Evolutionary conservation across 1,284 basidiomycete species (phyloP), one percentile per base, ranked within the genome.

Genomic region (Tilletia caries): DNA sequence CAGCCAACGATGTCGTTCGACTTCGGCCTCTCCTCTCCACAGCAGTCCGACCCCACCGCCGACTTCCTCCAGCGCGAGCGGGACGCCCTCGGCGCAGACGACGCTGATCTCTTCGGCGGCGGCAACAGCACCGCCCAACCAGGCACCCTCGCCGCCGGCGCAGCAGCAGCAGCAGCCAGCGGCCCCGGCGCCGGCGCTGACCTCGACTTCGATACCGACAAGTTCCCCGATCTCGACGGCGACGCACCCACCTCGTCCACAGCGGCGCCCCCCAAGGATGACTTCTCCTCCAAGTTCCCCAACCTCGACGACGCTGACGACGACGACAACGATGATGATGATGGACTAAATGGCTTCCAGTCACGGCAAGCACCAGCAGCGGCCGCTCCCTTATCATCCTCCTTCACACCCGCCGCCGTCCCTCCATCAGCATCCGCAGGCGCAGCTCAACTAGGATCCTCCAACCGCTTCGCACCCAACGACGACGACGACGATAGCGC

Each of bases 201-300:
- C 70, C 75, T 83, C 67, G 75, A 81, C 70, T 68, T 70, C 27
- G 88, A 89, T 74, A 86, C 87, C 77, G 89, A 91, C 77, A 87
- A 87, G 29, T 86, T 85, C 71, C 83, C 85, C 50, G 85, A 86
- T 27, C 85, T 86, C 25, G 72, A 79, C 76, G 74, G 84, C 79
- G 79, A 78, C 89, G 82, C 90, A 93, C 43, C 95, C 92, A 23
- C 58, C 70, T 48, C 64, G 29, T 60, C 48, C n/a, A 29, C 68
- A 41, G 67, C 71, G 37, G 67, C 62, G 52, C 66, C 58, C 44
- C 58, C 44, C 65, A 65, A 44, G 73, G 91, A 92, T 76, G 89
- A 92, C 84, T 98, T 98, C 77, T 91, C 95, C 85, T 91, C 86
- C 81, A 89, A 92, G 74, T 98, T 95, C 85, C 95, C 95, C 0